Evolutionary conservation across 164 flowering plant species (phyloP).

Genomic region (grape (Vitis vinifera)): DNA sequence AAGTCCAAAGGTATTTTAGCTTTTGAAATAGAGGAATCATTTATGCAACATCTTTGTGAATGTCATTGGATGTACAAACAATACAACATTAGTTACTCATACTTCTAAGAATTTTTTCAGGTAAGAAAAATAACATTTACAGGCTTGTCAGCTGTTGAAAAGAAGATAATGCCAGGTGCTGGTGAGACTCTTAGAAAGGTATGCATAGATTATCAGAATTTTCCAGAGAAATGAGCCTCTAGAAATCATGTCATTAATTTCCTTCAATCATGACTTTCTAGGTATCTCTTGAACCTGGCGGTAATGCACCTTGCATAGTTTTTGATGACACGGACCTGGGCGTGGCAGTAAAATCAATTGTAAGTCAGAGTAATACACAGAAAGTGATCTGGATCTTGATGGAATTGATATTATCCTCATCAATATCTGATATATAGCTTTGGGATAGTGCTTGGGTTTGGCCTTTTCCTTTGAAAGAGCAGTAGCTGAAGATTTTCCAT

Average conservation of each 20-base stretch:
- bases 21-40: neutral
- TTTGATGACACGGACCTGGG: slow-evolving; percentile 97
- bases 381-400: too few relatives aligned
- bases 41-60: too few relatives aligned
- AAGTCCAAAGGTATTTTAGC: slow-evolving; percentile 64
- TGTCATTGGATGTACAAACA: neutral
- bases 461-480: too few relatives aligned
- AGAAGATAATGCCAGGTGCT: slow-evolving; percentile 94
- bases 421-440: too few relatives aligned
- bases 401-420: too few relatives aligned
- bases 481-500: too few relatives aligned
- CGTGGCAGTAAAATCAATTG: slow-evolving; percentile 93
- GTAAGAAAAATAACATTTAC: slow-evolving; percentile 97
- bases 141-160: slow-evolving; percentile 97
- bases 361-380: slow-evolving; percentile 36
- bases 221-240: neutral
- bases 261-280: slow-evolving; percentile 19
- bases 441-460: too few relatives aligned
- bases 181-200: slow-evolving; percentile 92
- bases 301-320: slow-evolving; percentile 97
- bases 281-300: slow-evolving; percentile 98
- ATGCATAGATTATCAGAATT: slow-evolving; percentile 1
- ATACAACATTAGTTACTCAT: neutral
- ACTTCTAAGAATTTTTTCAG: slow-evolving; percentile 31
- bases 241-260: slow-evolving; percentile 3